These are phyloP conservation scores for Centaurea solstitialis DNA, from an alignment of 129 eudicot genomes.

Conservation along the genomic window DNA sequence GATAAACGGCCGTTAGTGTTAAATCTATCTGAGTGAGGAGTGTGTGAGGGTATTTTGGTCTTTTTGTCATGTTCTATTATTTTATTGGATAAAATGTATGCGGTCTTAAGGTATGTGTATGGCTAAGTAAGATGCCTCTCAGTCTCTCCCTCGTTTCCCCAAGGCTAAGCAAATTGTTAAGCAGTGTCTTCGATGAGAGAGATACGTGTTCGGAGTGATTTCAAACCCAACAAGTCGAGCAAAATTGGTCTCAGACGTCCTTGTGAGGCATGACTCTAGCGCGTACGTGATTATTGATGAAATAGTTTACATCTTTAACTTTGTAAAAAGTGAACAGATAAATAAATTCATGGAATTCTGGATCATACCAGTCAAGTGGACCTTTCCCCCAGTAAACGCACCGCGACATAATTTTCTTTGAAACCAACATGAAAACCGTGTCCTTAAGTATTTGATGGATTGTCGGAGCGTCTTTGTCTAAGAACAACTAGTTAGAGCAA, in stretches of 20 bases:
- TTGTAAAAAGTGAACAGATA: conserved; percentile 30
- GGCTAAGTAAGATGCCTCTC: neutral
- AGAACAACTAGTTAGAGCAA: conserved; percentile 28
- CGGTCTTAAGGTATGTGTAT: neutral
- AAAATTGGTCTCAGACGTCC: conserved; percentile 56
- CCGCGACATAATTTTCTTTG: conserved; percentile 80
- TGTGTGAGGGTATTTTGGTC: neutral
- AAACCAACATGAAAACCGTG: conserved; percentile 88
- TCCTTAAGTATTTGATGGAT: conserved; percentile 54
- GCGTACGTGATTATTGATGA: conserved; percentile 74
- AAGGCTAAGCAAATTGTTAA: neutral
- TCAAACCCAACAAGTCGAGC: conserved; percentile 89
- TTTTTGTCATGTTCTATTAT: no score
- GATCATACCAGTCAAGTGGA: neutral
- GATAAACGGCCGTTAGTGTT: neutral
- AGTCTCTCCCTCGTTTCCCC: neutral
- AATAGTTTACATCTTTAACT: conserved; percentile 63
- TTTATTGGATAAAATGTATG: no score
- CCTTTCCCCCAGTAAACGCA: conserved; percentile 18
- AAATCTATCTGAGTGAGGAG: neutral
- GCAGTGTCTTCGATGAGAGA: neutral
- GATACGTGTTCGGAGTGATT: conserved; percentile 76
- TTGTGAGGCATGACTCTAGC: conserved; percentile 79
- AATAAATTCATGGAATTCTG: neutral
- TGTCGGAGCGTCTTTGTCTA: conserved; percentile 61